These are phyloP conservation scores for Ophiostoma ulmi DNA, from an alignment of 2,329 filamentous ascomycete species.

Conservation along the genomic window DNA sequence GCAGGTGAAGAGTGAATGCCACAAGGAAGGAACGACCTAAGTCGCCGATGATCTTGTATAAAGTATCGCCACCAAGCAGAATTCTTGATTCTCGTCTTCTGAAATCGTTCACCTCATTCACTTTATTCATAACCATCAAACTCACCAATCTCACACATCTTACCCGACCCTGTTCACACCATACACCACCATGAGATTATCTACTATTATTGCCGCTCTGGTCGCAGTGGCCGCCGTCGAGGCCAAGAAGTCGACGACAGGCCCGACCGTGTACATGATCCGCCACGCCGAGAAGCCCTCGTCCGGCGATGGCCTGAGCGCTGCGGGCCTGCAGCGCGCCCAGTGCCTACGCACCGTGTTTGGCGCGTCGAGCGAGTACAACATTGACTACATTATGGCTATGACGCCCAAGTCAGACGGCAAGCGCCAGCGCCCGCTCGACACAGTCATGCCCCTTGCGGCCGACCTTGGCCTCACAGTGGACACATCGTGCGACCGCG, in stretches of 20 bases:
- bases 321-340: slow-evolving; percentile 50
- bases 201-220: neutral
- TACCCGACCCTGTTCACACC: neutral
- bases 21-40: neutral
- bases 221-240: slow-evolving; percentile 10
- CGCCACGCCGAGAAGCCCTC: slow-evolving; percentile 60
- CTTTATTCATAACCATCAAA: neutral
- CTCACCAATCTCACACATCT: too few species aligned
- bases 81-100: neutral
- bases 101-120: neutral
- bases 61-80: neutral
- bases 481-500: slow-evolving; percentile 52
- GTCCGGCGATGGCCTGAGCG: slow-evolving; percentile 45
- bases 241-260: neutral
- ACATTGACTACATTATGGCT: slow-evolving; percentile 56
- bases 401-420: slow-evolving; percentile 50
- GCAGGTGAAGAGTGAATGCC: neutral
- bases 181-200: slow-evolving; percentile 18
- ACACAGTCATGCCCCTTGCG: slow-evolving; percentile 54
- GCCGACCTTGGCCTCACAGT: slow-evolving; percentile 50
- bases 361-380: slow-evolving; percentile 45
- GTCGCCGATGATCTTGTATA: neutral
- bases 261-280: slow-evolving; percentile 56
- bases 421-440: slow-evolving; percentile 47
- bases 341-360: slow-evolving; percentile 57